Evolutionary conservation across 2,329 filamentous ascomycete species (phyloP).

Genomic region (Colletotrichum tamarilloi): DNA sequence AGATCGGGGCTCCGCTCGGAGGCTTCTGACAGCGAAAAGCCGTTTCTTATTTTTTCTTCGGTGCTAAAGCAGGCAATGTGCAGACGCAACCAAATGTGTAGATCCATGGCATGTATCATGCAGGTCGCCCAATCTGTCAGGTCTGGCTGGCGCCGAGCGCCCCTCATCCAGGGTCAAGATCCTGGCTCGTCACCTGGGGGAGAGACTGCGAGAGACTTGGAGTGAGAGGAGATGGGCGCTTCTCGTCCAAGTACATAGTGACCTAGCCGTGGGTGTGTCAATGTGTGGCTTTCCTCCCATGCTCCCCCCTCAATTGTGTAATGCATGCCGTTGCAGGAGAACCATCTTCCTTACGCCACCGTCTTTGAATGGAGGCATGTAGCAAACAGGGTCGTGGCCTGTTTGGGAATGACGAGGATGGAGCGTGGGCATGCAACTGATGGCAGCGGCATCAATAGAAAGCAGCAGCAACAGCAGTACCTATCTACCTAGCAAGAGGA

Average conservation of each 20-base stretch:
- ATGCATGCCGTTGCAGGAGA: background rate
- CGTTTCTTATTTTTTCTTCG: constrained; percentile 36
- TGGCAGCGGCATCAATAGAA: background rate
- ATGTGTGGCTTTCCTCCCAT: background rate
- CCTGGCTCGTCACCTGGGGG: constrained; percentile 27
- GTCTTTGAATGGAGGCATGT: constrained; percentile 20
- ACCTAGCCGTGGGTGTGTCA: background rate
- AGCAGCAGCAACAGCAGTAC: background rate
- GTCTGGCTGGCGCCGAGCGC: constrained; percentile 29
- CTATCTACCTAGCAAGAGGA: background rate
- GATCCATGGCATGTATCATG: constrained; percentile 33
- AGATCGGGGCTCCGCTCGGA: constrained; percentile 33
- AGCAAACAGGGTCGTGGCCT: constrained; percentile 32
- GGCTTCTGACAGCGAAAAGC: constrained; percentile 33
- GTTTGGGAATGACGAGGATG: constrained; percentile 33
- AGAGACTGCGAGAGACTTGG: background rate
- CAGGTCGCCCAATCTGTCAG: constrained; percentile 34
- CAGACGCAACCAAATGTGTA: constrained; percentile 29
- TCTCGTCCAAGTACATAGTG: background rate
- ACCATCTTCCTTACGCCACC: constrained; percentile 18
- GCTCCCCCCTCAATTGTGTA: constrained; percentile 13
- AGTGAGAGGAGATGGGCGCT: background rate
- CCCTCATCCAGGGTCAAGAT: constrained; percentile 23
- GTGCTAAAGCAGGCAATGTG: constrained; percentile 16
- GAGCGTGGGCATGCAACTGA: constrained; percentile 13